A percentile compares a stretch with the other conserved stretches of the same genome.
Evolutionary conservation across 139 green algal genomes (phyloP).

Genomic region (Tetradesmus lagerheimii): DNA sequence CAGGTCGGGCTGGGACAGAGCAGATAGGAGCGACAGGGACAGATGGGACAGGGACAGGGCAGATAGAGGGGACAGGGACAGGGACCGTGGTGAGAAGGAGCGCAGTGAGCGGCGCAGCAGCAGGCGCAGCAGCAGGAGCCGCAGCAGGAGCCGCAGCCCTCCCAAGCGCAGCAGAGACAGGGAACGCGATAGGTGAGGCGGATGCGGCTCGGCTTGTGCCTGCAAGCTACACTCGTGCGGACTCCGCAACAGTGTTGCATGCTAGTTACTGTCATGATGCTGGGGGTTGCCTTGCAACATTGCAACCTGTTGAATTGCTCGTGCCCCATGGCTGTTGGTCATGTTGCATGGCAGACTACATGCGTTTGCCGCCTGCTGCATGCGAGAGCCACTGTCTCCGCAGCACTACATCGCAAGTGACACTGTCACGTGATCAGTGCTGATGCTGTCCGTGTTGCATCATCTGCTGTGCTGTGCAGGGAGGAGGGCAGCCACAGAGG

Average conservation of each 20-base stretch:
- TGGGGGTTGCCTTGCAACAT: neutral
- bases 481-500: constrained; percentile 1
- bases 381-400: too few relatives aligned
- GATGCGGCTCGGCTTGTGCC: neutral
- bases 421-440: neutral
- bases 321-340: too few relatives aligned
- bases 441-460: neutral
- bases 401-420: too few relatives aligned
- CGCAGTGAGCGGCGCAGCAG: neutral
- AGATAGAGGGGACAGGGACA: neutral
- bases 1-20: constrained; percentile 5
- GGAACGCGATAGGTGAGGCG: neutral
- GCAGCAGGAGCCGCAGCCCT: constrained; percentile 4
- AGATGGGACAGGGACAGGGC: neutral
- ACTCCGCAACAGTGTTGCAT: too few relatives aligned
- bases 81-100: neutral
- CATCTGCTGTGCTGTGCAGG: neutral
- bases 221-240: too few relatives aligned
- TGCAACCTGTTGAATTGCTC: neutral
- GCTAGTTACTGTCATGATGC: neutral
- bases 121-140: constrained; percentile 11
- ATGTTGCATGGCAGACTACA: too few relatives aligned
- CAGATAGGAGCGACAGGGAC: neutral
- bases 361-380: too few relatives aligned
- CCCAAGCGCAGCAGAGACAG: neutral